Conservation (phyloP, 305 asterid genomes). For the Fraxinus sp. region DNA sequence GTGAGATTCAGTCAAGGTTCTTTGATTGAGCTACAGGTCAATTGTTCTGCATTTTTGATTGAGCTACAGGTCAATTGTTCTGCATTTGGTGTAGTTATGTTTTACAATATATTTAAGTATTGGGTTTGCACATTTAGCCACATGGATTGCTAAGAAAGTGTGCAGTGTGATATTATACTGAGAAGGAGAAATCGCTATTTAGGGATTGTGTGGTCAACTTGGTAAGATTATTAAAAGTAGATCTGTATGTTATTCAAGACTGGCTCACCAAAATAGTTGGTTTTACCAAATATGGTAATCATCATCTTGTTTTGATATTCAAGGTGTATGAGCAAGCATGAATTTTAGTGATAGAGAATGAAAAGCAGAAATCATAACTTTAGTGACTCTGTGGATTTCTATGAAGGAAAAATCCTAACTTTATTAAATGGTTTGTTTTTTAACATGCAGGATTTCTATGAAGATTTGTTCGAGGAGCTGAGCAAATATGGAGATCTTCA, state of each 20-base stretch:
- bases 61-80: neutral
- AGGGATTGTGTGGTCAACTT: neutral
- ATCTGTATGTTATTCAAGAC: neutral
- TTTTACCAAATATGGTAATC: neutral
- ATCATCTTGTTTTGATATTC: neutral
- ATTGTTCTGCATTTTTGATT: neutral
- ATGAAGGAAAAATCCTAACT: slow-evolving; percentile 11
- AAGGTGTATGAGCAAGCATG: neutral
- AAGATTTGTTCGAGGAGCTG: slow-evolving; percentile 36
- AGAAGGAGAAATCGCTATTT: neutral
- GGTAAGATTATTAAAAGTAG: neutral
- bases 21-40: neutral
- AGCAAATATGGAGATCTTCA: slow-evolving; percentile 37
- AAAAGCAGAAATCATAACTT: neutral
- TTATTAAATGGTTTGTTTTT: neutral
- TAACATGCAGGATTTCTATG: slow-evolving; percentile 34
- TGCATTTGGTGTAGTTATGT: neutral
- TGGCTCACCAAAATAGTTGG: neutral
- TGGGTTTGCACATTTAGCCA: neutral
- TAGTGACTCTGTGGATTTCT: slow-evolving; percentile 23
- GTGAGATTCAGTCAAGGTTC: neutral
- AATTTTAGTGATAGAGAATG: neutral
- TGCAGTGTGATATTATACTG: neutral
- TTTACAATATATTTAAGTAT: neutral
- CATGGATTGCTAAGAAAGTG: neutral